These are phyloP conservation scores for Monilinia aucupariae DNA, from an alignment of 2,329 filamentous ascomycete genomes.

Conservation along the genomic window DNA sequence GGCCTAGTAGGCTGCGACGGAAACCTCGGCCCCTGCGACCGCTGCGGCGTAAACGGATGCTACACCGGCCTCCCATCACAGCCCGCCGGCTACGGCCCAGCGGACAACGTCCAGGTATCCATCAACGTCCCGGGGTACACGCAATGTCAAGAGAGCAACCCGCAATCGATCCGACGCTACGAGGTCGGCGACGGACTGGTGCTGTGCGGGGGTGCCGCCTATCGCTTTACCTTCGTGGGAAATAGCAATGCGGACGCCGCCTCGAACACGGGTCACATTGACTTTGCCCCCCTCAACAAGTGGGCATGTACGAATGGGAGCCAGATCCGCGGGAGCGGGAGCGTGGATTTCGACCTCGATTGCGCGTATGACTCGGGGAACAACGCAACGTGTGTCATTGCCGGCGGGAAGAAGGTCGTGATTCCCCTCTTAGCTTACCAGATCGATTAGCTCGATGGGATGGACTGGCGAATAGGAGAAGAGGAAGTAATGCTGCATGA, in stretches of 20 bases:
- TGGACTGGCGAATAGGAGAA: neutral
- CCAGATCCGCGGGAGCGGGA: neutral
- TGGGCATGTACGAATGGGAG: conserved; percentile 10
- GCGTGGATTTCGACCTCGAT: neutral
- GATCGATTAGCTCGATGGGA: neutral
- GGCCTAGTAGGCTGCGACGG: neutral
- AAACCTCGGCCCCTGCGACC: neutral
- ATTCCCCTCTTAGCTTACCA: conserved; percentile 1
- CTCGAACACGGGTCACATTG: neutral
- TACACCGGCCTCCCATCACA: neutral
- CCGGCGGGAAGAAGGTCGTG: neutral
- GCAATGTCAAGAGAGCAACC: neutral
- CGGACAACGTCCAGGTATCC: neutral
- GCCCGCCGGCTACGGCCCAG: neutral
- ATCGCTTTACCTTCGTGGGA: neutral
- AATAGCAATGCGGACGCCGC: neutral
- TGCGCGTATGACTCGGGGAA: neutral
- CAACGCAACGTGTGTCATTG: neutral
- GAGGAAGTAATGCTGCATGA: too few species aligned
- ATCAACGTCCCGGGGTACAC: neutral
- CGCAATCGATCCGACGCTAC: neutral
- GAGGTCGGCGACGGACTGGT: neutral
- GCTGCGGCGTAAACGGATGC: neutral
- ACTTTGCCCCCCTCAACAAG: neutral
- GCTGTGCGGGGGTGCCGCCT: neutral